Evolutionary conservation across 345 rosid genomes (phyloP), one percentile per base, ranked within the genome.

Genomic region (Brassica incana): DNA sequence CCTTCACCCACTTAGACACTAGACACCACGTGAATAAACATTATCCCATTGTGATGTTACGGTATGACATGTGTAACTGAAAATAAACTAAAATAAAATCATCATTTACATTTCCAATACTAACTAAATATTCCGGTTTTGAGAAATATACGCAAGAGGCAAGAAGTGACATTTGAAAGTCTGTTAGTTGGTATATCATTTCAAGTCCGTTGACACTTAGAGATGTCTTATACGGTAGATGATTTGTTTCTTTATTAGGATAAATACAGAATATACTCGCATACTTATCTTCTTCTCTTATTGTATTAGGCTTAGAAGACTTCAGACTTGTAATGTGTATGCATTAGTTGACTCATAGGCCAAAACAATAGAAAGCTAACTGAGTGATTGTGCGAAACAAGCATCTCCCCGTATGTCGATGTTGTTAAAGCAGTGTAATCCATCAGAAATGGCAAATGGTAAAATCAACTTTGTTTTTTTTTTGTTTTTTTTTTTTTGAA

Each of bases 161-260:
- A 18, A 76, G 11, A 63, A 12, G 3, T 64, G 29, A 56, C 25
- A 38, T 38, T 18, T 56, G 50, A 52, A 65, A 54, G 5, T 29
- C 20, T 66, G 64, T 72, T 72, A 40, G 82, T 67, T 67, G 43
- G 77, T 43, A n/a, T 67, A 73, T 67, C 74, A 79, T 14, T 79
- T 79, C 30, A 73, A 16, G 29, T 18, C 52, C 63, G 69, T 73
- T 59, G 77, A 73, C 82, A 72, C 40, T 36, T 30, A 67, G 6
- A 33, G 58, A 65, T 65, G 33, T 48, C 60, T 52, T 71, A 16
- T n/a, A 25, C 71, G 8, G 11, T 14, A 36, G 18, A 54, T 23
- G 48, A 54, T 78, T 78, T 43, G 3, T 54, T 71, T 63, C 72
- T 52, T 56, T 56, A 56, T 56, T 56, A 56, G 61, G 10, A 56